Percentiles rank a stretch among this genome's conserved stretches.
These are phyloP conservation scores for Antitrichia curtipendula DNA, from an alignment of 225 moss, liverwort and hornwort genomes.

Conservation along the genomic window DNA sequence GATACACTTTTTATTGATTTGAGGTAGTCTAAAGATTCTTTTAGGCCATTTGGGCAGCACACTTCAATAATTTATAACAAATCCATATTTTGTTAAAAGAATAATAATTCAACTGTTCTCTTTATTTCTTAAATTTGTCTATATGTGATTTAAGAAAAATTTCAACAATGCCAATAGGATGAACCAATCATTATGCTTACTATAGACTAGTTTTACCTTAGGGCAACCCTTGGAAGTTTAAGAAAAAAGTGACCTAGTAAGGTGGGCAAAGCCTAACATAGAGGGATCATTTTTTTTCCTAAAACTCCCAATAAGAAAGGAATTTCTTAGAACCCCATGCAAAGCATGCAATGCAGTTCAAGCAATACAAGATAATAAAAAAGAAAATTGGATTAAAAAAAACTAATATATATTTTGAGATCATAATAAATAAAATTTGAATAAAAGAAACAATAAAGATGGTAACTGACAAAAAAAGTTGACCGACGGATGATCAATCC, in stretches of 20 bases:
- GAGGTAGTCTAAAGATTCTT: rapidly evolving
- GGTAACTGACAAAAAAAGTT: neutral
- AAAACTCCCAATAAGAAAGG: too few species aligned
- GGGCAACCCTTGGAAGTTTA: too few species aligned
- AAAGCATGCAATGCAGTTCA: too few species aligned
- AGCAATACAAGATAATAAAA: too few species aligned
- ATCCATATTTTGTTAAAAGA: neutral
- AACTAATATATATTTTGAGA: too few species aligned
- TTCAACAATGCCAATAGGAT: neutral
- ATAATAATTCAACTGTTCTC: neutral
- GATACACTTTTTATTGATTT: neutral
- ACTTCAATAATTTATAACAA: neutral
- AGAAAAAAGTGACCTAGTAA: too few species aligned
- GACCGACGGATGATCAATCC: neutral
- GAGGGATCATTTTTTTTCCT: too few species aligned
- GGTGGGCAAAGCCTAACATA: too few species aligned
- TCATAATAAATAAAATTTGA: neutral
- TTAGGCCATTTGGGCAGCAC: rapidly evolving
- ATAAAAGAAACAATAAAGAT: neutral
- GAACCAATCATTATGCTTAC: neutral
- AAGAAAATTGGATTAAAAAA: too few species aligned
- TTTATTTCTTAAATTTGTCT: neutral
- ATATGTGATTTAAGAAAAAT: neutral
- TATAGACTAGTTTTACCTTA: neutral
- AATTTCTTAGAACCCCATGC: too few species aligned